Conservation (phyloP, 2,329 filamentous ascomycete species). For the Bertia moriformis region DNA sequence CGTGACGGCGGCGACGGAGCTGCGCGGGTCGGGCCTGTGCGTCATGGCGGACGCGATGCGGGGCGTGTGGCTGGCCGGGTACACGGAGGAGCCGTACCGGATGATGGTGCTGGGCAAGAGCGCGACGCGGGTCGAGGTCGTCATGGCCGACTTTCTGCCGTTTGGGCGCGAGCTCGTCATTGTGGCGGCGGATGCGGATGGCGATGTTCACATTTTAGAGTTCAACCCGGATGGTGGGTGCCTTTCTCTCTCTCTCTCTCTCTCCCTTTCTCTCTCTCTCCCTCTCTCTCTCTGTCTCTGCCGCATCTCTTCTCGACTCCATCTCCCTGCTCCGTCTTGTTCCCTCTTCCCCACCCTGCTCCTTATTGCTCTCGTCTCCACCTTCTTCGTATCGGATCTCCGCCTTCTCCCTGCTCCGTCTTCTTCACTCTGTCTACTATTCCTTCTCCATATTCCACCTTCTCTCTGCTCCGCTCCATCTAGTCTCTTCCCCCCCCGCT, state of each 20-base stretch:
- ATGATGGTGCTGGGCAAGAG: conserved; percentile 89
- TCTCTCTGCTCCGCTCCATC: too few relatives aligned
- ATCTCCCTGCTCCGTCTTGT: too few relatives aligned
- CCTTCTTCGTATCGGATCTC: too few relatives aligned
- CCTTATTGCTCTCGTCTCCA: too few relatives aligned
- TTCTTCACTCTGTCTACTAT: too few relatives aligned
- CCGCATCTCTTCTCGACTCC: too few relatives aligned
- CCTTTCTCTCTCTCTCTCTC: background rate
- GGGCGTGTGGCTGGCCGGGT: conserved; percentile 90
- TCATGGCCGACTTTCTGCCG: conserved; percentile 77
- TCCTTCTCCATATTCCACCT: too few relatives aligned
- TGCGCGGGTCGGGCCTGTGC: conserved; percentile 71
- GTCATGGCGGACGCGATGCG: conserved; percentile 83
- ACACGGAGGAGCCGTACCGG: conserved; percentile 91
- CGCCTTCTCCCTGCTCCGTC: too few relatives aligned
- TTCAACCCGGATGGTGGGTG: conserved; percentile 83
- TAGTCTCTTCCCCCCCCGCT: too few relatives aligned
- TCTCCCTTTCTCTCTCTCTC: conserved; percentile 1
- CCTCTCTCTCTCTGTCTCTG: conserved; percentile 2
- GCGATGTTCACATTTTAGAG: conserved; percentile 76
- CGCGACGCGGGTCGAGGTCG: conserved; percentile 60
- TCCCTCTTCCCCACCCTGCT: too few relatives aligned
- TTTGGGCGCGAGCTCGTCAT: conserved; percentile 72
- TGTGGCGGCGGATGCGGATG: conserved; percentile 69
- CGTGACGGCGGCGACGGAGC: conserved; percentile 69